phyloP scores from a whole-genome alignment of 2,329 filamentous ascomycete genomes.

The Stemphylium lycopersici region DNA sequence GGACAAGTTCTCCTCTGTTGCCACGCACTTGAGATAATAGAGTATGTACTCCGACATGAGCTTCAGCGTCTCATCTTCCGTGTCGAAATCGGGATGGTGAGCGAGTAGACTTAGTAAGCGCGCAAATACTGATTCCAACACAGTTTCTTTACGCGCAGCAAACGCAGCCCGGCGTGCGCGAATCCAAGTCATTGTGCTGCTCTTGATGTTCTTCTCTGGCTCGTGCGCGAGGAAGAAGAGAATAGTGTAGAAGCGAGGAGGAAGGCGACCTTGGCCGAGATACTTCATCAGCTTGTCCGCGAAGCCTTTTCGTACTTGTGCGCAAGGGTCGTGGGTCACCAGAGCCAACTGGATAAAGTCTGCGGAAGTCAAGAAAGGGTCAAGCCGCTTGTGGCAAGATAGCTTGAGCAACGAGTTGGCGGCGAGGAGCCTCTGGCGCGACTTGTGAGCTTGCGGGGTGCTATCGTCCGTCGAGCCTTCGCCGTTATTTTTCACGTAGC shows the following conservation, averaged over 20 bases:
- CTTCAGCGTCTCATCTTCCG: slow-evolving; percentile 66
- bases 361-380: slow-evolving; percentile 72
- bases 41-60: slow-evolving; percentile 89
- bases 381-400: slow-evolving; percentile 75
- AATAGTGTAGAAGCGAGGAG: slow-evolving; percentile 82
- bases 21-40: slow-evolving; percentile 83
- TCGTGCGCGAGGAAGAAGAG: slow-evolving; percentile 93
- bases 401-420: slow-evolving; percentile 82
- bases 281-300: slow-evolving; percentile 89
- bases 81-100: slow-evolving; percentile 88
- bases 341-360: slow-evolving; percentile 84
- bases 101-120: slow-evolving; percentile 86
- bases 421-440: slow-evolving; percentile 80
- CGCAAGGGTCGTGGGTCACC: slow-evolving; percentile 77
- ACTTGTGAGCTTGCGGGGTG: slow-evolving; percentile 78
- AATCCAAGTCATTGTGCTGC: slow-evolving; percentile 84
- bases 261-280: slow-evolving; percentile 73
- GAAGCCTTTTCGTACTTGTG: slow-evolving; percentile 78
- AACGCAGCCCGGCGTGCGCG: slow-evolving; percentile 77
- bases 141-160: slow-evolving; percentile 58
- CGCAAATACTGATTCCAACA: slow-evolving; percentile 81
- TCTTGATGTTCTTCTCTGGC: slow-evolving; percentile 74
- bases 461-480: slow-evolving; percentile 75
- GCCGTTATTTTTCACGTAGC: slow-evolving; percentile 75
- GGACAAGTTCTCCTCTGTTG: slow-evolving; percentile 84